Evolutionary conservation across 2,329 filamentous ascomycete genomes (phyloP).

Genomic region (Phialocephala subalpina): DNA sequence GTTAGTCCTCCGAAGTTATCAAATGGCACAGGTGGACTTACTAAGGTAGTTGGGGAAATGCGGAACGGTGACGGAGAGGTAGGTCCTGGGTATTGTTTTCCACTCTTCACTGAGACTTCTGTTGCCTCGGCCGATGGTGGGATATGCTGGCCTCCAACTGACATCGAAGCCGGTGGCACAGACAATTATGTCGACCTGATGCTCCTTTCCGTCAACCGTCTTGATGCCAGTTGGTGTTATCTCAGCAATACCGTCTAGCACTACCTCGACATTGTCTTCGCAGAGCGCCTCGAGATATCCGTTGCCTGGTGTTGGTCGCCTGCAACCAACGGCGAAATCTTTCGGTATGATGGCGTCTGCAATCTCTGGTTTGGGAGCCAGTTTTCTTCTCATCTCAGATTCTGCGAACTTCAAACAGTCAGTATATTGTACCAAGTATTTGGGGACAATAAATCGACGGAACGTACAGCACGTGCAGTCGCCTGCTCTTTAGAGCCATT

Average conservation of each 20-base stretch:
- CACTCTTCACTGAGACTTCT: slow-evolving; percentile 29
- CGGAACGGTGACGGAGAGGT: slow-evolving; percentile 33
- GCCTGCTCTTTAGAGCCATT: slow-evolving; percentile 27
- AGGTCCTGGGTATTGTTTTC: slow-evolving; percentile 29
- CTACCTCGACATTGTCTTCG: slow-evolving; percentile 23
- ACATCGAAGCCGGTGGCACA: slow-evolving; percentile 44
- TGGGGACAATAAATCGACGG: too few species aligned
- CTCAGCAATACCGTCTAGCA: slow-evolving; percentile 31
- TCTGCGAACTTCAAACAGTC: slow-evolving; percentile 18
- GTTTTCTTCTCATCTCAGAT: slow-evolving; percentile 35
- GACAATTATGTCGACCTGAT: slow-evolving; percentile 42
- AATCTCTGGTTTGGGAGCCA: slow-evolving; percentile 24
- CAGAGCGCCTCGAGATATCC: slow-evolving; percentile 46
- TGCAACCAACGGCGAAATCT: slow-evolving; percentile 88
- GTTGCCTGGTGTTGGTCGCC: slow-evolving; percentile 48
- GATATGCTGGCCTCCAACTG: slow-evolving; percentile 30
- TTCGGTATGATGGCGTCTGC: slow-evolving; percentile 62
- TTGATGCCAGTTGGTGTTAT: slow-evolving; percentile 46
- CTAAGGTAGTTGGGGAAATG: slow-evolving; percentile 39
- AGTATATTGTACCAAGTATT: too few species aligned
- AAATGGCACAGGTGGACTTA: slow-evolving; percentile 1
- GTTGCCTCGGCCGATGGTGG: slow-evolving; percentile 27
- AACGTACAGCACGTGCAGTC: slow-evolving; percentile 16
- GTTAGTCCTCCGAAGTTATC: neutral
- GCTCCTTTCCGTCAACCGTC: slow-evolving; percentile 37